phyloP scores from a whole-genome alignment of 2,329 filamentous ascomycete species.

The Achaetomium macrosporum region DNA sequence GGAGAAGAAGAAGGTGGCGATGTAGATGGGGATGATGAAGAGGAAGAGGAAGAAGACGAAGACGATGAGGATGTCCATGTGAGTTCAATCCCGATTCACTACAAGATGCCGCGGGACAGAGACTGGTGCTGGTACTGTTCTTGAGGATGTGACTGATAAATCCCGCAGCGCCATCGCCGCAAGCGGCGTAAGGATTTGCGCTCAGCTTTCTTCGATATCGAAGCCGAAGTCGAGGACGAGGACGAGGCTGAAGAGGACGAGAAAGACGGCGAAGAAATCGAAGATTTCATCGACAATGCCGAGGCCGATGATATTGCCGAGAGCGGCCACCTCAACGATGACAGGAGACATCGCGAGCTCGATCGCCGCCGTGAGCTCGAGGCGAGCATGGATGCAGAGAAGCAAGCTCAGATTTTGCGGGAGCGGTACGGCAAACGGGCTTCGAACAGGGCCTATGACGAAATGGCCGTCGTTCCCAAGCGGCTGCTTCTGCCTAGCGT shows the following conservation, averaged over 20 bases:
- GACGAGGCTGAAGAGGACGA: constrained; percentile 85
- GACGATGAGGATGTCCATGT: constrained; percentile 66
- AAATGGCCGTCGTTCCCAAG: constrained; percentile 75
- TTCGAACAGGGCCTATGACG: constrained; percentile 56
- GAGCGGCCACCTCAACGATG: constrained; percentile 74
- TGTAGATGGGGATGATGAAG: constrained; percentile 55
- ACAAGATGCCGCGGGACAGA: not conserved
- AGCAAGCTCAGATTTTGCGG: constrained; percentile 79
- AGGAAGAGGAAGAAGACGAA: constrained; percentile 57
- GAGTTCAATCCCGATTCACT: constrained; percentile 24
- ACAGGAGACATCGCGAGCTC: constrained; percentile 87
- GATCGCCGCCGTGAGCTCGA: constrained; percentile 87
- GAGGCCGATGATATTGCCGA: constrained; percentile 87
- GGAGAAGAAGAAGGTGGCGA: constrained; percentile 38
- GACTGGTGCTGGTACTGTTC: not conserved
- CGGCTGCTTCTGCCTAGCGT: constrained; percentile 84
- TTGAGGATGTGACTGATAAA: constrained; percentile 14
- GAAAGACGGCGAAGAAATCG: constrained; percentile 76
- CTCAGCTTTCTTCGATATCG: constrained; percentile 91
- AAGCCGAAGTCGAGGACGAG: constrained; percentile 96
- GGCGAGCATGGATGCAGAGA: constrained; percentile 85
- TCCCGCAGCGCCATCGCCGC: constrained; percentile 56
- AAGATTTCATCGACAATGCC: constrained; percentile 80
- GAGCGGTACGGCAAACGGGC: constrained; percentile 82
- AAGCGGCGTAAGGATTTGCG: constrained; percentile 72